Evolutionary conservation across 2,329 filamentous ascomycete species (phyloP).

Genomic region (Aspergillus nomiae): DNA sequence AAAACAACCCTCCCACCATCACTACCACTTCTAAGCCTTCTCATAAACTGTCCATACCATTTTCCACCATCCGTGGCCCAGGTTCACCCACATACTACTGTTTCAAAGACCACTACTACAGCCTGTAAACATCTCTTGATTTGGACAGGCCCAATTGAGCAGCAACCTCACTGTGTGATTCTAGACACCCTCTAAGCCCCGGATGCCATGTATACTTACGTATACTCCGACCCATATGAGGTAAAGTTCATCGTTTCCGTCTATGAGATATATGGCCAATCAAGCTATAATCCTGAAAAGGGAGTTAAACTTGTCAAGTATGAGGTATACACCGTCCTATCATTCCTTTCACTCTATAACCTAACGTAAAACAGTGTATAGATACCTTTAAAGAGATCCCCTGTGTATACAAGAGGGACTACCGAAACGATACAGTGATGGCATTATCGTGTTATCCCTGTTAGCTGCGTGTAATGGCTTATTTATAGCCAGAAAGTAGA

Average conservation of each 20-base stretch:
- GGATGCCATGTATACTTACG: background rate
- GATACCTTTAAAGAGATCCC: too few relatives aligned
- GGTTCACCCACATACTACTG: background rate
- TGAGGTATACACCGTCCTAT: background rate
- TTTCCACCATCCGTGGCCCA: background rate
- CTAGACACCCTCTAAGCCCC: background rate
- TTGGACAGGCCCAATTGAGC: background rate
- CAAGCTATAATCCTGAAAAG: background rate
- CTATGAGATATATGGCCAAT: background rate
- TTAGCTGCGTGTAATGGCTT: background rate
- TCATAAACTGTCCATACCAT: background rate
- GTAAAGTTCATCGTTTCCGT: background rate
- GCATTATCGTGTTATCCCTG: background rate
- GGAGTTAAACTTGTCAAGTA: background rate
- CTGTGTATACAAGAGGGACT: background rate
- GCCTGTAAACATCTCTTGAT: background rate
- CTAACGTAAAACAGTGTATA: background rate
- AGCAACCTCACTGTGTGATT: background rate
- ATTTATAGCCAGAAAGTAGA: background rate
- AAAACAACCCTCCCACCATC: background rate
- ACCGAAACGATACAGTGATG: background rate
- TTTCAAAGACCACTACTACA: background rate
- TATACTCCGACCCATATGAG: background rate
- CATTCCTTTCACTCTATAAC: too few relatives aligned
- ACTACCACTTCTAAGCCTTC: background rate